Percentiles rank a stretch among this genome's conserved stretches.
These are phyloP conservation scores for Jaenimonas drosophilae DNA, from an alignment of 208 protist genomes.

Conservation along the genomic window DNA sequence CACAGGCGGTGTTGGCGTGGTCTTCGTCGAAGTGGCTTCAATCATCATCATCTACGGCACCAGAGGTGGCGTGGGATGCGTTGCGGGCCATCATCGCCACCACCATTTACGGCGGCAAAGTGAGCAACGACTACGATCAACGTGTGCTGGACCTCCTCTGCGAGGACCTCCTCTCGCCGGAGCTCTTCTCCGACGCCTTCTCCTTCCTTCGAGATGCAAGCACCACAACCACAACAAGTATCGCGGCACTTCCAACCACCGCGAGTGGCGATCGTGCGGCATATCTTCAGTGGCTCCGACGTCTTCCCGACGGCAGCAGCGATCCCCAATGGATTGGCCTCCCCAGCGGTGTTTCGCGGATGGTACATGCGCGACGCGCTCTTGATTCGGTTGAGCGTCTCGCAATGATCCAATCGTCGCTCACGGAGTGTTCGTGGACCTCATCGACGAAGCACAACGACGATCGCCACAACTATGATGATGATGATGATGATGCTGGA, in stretches of 20 bases:
- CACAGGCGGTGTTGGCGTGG: slow-evolving; percentile 92
- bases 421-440: slow-evolving; percentile 43
- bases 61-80: slow-evolving; percentile 92
- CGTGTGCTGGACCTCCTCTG: slow-evolving; percentile 91
- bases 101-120: slow-evolving; percentile 95
- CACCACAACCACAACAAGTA: neutral
- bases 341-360: slow-evolving; percentile 80
- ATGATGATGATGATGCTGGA: neutral
- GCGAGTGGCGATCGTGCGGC: slow-evolving; percentile 25
- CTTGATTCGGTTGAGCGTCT: slow-evolving; percentile 56
- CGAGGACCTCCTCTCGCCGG: slow-evolving; percentile 57
- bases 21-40: slow-evolving; percentile 1
- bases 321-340: slow-evolving; percentile 92
- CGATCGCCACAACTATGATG: neutral
- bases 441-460: neutral
- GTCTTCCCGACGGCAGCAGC: slow-evolving; percentile 58
- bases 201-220: slow-evolving; percentile 17
- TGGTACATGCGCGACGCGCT: slow-evolving; percentile 54
- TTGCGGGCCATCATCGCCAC: slow-evolving; percentile 87
- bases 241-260: slow-evolving; percentile 9
- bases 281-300: slow-evolving; percentile 83
- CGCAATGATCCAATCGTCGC: slow-evolving; percentile 32
- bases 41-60: slow-evolving; percentile 20
- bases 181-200: slow-evolving; percentile 45
- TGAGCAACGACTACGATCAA: slow-evolving; percentile 97